Percentiles rank a stretch among this genome's conserved stretches.
Conservation (phyloP, 192 early-diverging fungal genomes). For the Backusella parvicylindrica region DNA sequence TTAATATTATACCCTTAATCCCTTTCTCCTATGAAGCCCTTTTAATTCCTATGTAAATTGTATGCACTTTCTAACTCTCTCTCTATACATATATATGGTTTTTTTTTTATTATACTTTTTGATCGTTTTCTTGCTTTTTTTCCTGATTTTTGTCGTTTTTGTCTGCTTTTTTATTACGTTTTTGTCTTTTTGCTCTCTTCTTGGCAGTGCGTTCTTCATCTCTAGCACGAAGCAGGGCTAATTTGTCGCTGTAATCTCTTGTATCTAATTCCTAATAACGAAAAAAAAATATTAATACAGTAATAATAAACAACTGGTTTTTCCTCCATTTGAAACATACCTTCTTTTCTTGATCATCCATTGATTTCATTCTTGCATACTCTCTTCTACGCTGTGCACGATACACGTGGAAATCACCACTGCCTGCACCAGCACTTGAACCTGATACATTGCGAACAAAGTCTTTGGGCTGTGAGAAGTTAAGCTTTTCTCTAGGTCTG, state of each 20-base stretch:
- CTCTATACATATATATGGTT: background rate
- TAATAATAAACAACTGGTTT: background rate
- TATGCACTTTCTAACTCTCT: background rate
- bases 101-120: background rate
- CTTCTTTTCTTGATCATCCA: conserved; percentile 72
- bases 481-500: conserved; percentile 40
- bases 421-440: conserved; percentile 93
- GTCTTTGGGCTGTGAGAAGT: conserved; percentile 67
- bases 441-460: conserved; percentile 90
- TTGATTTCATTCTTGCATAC: conserved; percentile 70
- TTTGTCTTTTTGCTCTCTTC: conserved; percentile 80
- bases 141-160: conserved; percentile 31
- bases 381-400: conserved; percentile 83
- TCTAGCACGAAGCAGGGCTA: conserved; percentile 48
- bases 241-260: conserved; percentile 56
- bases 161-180: conserved; percentile 47
- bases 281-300: background rate
- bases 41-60: conserved; percentile 2
- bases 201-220: conserved; percentile 89
- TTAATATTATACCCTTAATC: conserved; percentile 1
- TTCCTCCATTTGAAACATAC: conserved; percentile 33
- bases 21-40: conserved; percentile 1
- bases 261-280: conserved; percentile 52
- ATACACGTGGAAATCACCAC: conserved; percentile 96
- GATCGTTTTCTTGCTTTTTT: conserved; percentile 1